These are phyloP conservation scores for Cairneyella variabilis DNA, from an alignment of 495 filamentous ascomycete species.

Conservation along the genomic window DNA sequence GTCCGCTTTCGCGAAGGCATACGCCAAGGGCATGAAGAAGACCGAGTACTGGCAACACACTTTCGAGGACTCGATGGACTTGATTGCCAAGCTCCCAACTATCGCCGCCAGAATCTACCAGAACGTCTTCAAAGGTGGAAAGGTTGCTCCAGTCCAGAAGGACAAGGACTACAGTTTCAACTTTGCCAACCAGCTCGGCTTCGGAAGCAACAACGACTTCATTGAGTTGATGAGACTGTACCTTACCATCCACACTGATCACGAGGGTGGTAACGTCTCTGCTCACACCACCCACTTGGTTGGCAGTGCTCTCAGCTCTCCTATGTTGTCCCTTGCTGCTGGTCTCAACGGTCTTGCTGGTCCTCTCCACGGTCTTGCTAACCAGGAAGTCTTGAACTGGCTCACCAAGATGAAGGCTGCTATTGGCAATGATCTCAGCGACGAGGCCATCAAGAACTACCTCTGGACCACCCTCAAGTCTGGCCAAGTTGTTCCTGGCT, in stretches of 20 bases:
- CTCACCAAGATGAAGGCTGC: slow-evolving; percentile 97
- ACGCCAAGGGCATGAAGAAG: slow-evolving; percentile 98
- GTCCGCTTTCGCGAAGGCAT: slow-evolving; percentile 95
- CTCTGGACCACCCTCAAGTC: slow-evolving; percentile 95
- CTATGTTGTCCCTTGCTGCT: slow-evolving; percentile 91
- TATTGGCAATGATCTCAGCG: slow-evolving; percentile 90
- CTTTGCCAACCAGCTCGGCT: slow-evolving; percentile 97
- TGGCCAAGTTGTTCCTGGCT: slow-evolving; percentile 94
- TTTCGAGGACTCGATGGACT: slow-evolving; percentile 99
- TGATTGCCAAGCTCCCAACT: slow-evolving; percentile 98
- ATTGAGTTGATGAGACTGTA: slow-evolving; percentile 97
- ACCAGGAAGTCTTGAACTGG: slow-evolving; percentile 99
- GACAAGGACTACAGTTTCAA: slow-evolving; percentile 99
- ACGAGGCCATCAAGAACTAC: slow-evolving; percentile 94
- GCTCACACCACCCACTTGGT: slow-evolving; percentile 98
- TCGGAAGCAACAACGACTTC: slow-evolving; percentile 92
- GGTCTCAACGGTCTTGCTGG: slow-evolving; percentile 97
- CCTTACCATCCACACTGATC: slow-evolving; percentile 98
- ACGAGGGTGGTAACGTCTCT: slow-evolving; percentile 97
- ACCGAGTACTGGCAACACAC: slow-evolving; percentile 99
- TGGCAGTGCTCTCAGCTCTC: slow-evolving; percentile 93
- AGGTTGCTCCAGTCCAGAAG: slow-evolving; percentile 90
- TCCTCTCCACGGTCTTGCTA: slow-evolving; percentile 96
- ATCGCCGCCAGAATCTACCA: slow-evolving; percentile 98
- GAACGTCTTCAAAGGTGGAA: slow-evolving; percentile 99